Base-by-base conservation (phyloP, 768 basidiomycete genomes). In the Pholiota molesta region DNA sequence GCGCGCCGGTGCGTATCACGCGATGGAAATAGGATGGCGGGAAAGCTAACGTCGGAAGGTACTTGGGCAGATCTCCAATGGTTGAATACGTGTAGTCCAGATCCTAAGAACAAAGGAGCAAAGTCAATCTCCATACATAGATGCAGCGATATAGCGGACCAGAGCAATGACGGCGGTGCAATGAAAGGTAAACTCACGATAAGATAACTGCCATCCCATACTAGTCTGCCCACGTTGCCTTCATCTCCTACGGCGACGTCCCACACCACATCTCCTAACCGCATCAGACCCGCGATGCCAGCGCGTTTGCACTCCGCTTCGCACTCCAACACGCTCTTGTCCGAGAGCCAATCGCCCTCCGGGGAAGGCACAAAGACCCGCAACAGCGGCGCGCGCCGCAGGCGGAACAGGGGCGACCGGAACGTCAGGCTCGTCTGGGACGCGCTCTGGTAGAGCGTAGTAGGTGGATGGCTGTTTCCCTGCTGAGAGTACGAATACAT, bases 11-110 rank as follows among this genome's bases (percentile, higher is more conserved):
- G 19, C 91, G 85, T 59, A 95, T 86, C 47, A 94, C 90, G 40
- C 90, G 86, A 72, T 95, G 91, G 79, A 94, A 95, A 75, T 94
- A 94, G 21, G 93, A 94, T 1, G 94, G 94, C 17, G 94, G 83
- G 70, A 94, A 92, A 1, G 91, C 90, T 44, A 95, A 73, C 11
- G 89, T 86, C 51, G 90, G 90, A 63, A 95, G 78, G 73, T 93
- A 93, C 67, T 86, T 86, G 19, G 94, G 91, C 29, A 94, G 74
- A 69, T 94, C 92, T 5, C 92, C 92, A 37, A 86, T 79, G 0
- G 81, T 71, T 14, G 91, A 91, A 73, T 90, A 95, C 19, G 87
- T 86, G 72, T 92, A 93, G 72, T 95, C 93, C 59, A 95, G 79
- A 75, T 95, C 93, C 93, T 95, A 68, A 31, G 6, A 3, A 31